Conservation (phyloP, 2,329 filamentous ascomycete species). For the Tolypocladium nubicola region DNA sequence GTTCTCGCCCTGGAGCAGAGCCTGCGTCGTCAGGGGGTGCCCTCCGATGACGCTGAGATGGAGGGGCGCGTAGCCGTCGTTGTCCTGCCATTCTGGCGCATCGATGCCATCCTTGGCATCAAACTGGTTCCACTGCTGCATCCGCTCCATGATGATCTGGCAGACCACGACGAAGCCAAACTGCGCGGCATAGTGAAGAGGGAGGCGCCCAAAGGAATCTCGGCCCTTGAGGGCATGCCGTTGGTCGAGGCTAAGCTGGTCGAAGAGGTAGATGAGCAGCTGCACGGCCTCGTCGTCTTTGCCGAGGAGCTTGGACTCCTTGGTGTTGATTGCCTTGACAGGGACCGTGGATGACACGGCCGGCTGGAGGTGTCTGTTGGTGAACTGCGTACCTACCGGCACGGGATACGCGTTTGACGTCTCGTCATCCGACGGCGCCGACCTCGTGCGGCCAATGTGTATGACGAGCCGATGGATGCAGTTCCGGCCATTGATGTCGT, state of each 20-base stretch:
- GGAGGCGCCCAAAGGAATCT: slow-evolving; percentile 73
- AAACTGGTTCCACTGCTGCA: slow-evolving; percentile 85
- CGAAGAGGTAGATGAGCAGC: slow-evolving; percentile 52
- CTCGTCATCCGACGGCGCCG: slow-evolving; percentile 35
- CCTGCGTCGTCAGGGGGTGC: slow-evolving; percentile 75
- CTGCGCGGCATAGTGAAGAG: slow-evolving; percentile 88
- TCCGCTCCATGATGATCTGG: slow-evolving; percentile 73
- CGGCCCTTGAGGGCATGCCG: slow-evolving; percentile 53
- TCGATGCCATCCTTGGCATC: slow-evolving; percentile 80
- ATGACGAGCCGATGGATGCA: slow-evolving; percentile 89
- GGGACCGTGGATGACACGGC: slow-evolving; percentile 56
- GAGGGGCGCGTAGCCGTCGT: slow-evolving; percentile 80
- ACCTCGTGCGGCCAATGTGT: slow-evolving; percentile 71
- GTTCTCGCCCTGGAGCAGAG: slow-evolving; percentile 69
- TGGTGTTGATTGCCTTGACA: slow-evolving; percentile 49
- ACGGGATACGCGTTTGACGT: slow-evolving; percentile 41
- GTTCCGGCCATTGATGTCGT: slow-evolving; percentile 91
- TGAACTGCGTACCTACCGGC: slow-evolving; percentile 41
- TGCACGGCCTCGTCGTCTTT: slow-evolving; percentile 68
- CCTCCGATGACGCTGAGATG: slow-evolving; percentile 89
- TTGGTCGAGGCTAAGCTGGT: slow-evolving; percentile 58
- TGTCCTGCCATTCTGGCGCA: slow-evolving; percentile 79
- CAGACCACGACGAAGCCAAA: slow-evolving; percentile 91
- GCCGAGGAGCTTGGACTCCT: slow-evolving; percentile 55
- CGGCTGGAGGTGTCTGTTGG: slow-evolving; percentile 68